Conservation (phyloP, 768 basidiomycete species). For the Fibroporia radiculosa region DNA sequence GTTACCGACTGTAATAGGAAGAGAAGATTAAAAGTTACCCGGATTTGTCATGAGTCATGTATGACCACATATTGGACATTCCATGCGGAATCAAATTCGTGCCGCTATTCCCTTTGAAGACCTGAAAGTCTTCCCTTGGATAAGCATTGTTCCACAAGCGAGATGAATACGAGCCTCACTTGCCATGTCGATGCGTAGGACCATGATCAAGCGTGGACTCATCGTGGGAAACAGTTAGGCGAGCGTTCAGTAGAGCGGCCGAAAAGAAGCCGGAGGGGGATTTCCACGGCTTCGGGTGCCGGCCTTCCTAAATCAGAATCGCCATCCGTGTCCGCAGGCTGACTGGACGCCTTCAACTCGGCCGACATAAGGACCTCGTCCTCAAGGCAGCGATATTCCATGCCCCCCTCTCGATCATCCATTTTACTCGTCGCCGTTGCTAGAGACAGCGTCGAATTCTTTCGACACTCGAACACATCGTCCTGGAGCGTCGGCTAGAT, state of each 20-base stretch:
- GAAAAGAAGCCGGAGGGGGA: neutral
- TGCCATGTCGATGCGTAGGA: no score
- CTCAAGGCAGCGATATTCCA: neutral
- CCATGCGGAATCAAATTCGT: no score
- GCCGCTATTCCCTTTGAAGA: no score
- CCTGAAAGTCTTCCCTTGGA: no score
- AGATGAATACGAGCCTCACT: no score
- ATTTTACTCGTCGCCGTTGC: neutral
- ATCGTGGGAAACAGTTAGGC: no score
- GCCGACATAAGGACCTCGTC: slow-evolving; percentile 1
- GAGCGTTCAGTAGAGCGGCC: slow-evolving; percentile 3
- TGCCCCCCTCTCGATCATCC: neutral
- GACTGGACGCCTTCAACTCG: neutral
- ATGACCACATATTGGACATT: no score
- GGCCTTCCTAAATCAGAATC: neutral
- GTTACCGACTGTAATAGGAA: no score
- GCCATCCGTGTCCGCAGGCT: neutral
- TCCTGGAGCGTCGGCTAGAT: neutral
- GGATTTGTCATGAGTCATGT: no score
- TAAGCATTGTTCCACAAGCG: no score
- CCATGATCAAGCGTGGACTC: no score
- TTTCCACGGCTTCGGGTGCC: slow-evolving; percentile 1
- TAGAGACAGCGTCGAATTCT: neutral
- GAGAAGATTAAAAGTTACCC: no score
- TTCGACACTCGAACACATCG: neutral